Evolutionary conservation across 345 rosid genomes (phyloP).

Genomic region (Melaleuca quinquenervia): DNA sequence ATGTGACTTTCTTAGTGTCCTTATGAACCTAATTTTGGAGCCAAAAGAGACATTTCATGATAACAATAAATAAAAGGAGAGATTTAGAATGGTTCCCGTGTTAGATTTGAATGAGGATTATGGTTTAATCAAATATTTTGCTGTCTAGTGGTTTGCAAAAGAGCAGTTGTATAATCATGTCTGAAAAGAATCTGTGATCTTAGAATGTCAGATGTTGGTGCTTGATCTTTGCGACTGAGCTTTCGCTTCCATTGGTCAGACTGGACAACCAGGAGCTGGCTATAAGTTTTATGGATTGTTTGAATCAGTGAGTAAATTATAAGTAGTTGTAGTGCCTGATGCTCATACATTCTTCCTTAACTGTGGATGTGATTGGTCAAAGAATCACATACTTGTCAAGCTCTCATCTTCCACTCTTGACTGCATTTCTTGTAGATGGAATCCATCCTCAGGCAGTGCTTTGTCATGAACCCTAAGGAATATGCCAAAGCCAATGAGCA

Average conservation of each 20-base stretch:
- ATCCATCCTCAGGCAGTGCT: constrained; percentile 69
- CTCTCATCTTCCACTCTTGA: not conserved
- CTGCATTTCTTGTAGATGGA: constrained; percentile 43
- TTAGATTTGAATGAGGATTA: not conserved
- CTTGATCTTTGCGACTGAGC: not conserved
- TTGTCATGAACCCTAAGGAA: constrained; percentile 61
- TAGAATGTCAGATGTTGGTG: not conserved
- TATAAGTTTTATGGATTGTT: not conserved
- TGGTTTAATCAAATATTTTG: not conserved
- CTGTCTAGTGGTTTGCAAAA: not conserved
- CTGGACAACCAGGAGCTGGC: not conserved
- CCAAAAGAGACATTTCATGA: not conserved
- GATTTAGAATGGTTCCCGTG: not conserved
- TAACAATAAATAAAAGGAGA: not conserved
- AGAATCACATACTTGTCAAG: not conserved
- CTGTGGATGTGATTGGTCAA: not conserved
- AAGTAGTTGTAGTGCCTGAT: not conserved
- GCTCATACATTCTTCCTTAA: not conserved
- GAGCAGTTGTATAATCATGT: not conserved
- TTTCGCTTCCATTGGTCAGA: not conserved
- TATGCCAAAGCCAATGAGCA: constrained; percentile 54
- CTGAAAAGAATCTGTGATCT: not conserved
- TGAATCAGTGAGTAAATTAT: not conserved
- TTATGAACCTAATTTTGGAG: not conserved
- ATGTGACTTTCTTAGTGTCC: not conserved